A percentile compares a stretch with the other conserved stretches of the same genome.
Conservation (phyloP, 495 filamentous ascomycete species). For the Neurospora sp. region DNA sequence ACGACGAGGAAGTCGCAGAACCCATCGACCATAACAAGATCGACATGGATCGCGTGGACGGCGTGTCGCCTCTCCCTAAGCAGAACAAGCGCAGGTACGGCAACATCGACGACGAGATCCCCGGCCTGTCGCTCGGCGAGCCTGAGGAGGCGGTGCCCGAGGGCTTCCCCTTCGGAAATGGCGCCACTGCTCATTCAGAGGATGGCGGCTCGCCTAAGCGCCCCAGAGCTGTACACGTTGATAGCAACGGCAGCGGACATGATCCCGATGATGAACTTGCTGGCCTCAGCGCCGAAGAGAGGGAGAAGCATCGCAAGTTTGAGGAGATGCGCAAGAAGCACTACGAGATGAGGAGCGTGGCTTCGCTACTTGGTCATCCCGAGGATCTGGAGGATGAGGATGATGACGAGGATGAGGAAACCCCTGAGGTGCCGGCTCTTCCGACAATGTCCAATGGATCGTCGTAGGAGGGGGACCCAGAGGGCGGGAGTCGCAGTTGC, state of each 20-base stretch:
- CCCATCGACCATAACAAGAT: constrained; percentile 23
- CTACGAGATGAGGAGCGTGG: constrained; percentile 97
- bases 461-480: background rate
- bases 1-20: constrained; percentile 57
- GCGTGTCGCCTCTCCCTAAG: constrained; percentile 12
- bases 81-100: constrained; percentile 4
- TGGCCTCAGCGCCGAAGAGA: constrained; percentile 63
- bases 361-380: constrained; percentile 67
- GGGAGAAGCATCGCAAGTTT: constrained; percentile 82
- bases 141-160: constrained; percentile 62
- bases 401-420: constrained; percentile 14
- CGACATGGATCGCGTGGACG: constrained; percentile 26
- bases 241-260: constrained; percentile 43
- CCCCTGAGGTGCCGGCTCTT: constrained; percentile 19
- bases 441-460: constrained; percentile 21
- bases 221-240: constrained; percentile 57
- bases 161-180: constrained; percentile 16
- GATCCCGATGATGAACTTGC: constrained; percentile 45
- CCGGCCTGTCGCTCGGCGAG: constrained; percentile 87
- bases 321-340: constrained; percentile 87
- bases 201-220: constrained; percentile 18
- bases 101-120: constrained; percentile 61
- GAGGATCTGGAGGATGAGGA: constrained; percentile 36
- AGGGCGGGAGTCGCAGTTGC: background rate
- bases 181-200: background rate